phyloP scores from a whole-genome alignment of 441 rosid species.

The Euphorbia corollata region DNA sequence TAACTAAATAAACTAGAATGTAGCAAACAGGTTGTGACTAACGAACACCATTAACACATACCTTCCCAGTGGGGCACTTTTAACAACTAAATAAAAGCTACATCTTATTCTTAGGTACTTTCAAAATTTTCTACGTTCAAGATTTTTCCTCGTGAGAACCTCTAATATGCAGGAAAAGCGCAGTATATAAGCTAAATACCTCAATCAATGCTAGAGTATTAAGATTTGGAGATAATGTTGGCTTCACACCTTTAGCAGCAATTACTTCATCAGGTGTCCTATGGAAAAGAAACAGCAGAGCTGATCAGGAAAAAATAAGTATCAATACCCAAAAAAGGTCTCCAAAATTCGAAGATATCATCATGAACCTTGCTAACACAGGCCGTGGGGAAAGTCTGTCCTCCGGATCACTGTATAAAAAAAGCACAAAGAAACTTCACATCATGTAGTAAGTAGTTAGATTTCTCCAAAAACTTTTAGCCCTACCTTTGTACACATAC shows the following conservation, averaged over 20 bases:
- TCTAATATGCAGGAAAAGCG: neutral
- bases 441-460: neutral
- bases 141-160: neutral
- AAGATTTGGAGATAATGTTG: conserved; percentile 83
- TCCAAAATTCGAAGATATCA: conserved; percentile 13
- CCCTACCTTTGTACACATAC: conserved; percentile 87
- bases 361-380: conserved; percentile 68
- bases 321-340: conserved; percentile 4
- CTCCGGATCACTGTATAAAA: conserved; percentile 62
- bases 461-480: conserved; percentile 9
- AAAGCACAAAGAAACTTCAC: conserved; percentile 4
- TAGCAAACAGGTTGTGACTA: no score
- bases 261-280: conserved; percentile 92
- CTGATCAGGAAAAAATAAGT: conserved; percentile 6
- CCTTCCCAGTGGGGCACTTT: no score
- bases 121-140: neutral
- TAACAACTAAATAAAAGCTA: no score
- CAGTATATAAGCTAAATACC: conserved; percentile 30
- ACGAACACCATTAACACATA: no score
- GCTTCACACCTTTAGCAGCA: conserved; percentile 96
- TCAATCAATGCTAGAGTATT: conserved; percentile 80
- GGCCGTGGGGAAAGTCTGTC: conserved; percentile 90
- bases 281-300: conserved; percentile 10
- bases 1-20: no score
- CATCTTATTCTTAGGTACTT: no score